Evolutionary conservation across 495 filamentous ascomycete species (phyloP).

Genomic region (Aspergillus heteromorphus): DNA sequence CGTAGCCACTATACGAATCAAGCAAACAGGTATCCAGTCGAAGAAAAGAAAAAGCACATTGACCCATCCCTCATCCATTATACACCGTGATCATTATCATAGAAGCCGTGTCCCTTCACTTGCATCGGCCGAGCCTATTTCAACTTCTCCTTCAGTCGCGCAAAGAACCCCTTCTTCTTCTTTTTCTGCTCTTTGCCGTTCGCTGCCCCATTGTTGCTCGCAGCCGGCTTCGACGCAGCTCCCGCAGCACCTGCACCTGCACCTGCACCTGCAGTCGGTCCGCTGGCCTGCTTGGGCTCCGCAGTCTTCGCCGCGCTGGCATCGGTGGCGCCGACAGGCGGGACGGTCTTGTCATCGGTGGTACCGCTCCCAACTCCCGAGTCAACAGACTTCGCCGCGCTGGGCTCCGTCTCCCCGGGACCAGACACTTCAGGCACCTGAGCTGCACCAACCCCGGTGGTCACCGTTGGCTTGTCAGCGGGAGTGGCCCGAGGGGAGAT

Average conservation of each 20-base stretch:
- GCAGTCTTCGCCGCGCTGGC: constrained; percentile 13
- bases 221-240: not conserved
- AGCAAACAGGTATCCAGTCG: constrained; percentile 21
- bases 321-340: constrained; percentile 15
- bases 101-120: not conserved
- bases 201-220: constrained; percentile 5
- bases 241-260: not conserved
- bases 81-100: constrained; percentile 14
- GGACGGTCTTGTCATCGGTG: constrained; percentile 1
- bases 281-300: not conserved
- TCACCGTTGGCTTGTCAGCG: constrained; percentile 29
- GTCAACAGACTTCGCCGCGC: constrained; percentile 8
- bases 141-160: constrained; percentile 47
- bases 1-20: not conserved
- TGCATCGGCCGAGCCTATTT: constrained; percentile 9
- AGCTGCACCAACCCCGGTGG: constrained; percentile 27
- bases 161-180: constrained; percentile 46
- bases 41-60: constrained; percentile 5
- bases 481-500: constrained; percentile 43
- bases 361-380: not conserved
- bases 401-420: constrained; percentile 16
- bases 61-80: constrained; percentile 6
- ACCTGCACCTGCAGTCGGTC: not conserved
- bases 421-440: constrained; percentile 1
- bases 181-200: constrained; percentile 37